Percentiles rank a stretch among this genome's conserved stretches.
These are phyloP conservation scores for Pulveroboletus ridleyi DNA, from an alignment of 1,284 basidiomycete species.

Conservation along the genomic window DNA sequence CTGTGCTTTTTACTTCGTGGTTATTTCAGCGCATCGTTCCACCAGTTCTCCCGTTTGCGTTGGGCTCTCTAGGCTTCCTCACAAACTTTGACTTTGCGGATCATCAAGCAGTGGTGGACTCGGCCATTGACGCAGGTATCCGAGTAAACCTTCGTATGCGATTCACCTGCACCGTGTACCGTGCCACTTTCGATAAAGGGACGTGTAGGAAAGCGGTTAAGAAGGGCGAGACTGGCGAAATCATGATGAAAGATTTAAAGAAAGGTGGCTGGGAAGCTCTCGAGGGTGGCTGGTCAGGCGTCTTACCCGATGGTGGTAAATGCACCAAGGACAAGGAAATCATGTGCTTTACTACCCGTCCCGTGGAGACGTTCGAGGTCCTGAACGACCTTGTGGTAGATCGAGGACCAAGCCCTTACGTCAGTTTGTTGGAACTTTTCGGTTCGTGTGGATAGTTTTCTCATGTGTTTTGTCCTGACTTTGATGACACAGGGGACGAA, in stretches of 20 bases:
- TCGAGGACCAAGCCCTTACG: conserved; percentile 97
- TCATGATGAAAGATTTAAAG: conserved; percentile 91
- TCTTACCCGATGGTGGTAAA: conserved; percentile 49
- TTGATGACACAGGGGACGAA: conserved; percentile 81
- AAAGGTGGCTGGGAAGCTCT: conserved; percentile 94
- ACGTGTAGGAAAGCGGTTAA: conserved; percentile 86
- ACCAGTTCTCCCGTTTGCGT: conserved; percentile 95
- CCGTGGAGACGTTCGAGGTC: conserved; percentile 97
- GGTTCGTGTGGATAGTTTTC: conserved; percentile 58
- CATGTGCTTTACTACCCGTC: conserved; percentile 96
- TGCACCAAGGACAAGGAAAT: conserved; percentile 91
- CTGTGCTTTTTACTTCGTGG: conserved; percentile 99
- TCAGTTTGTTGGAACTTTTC: conserved; percentile 95
- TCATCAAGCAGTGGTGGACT: conserved; percentile 89
- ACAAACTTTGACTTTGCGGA: conserved; percentile 98
- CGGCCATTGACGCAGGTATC: conserved; percentile 91
- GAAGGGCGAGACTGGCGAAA: conserved; percentile 91
- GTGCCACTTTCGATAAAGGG: conserved; percentile 80
- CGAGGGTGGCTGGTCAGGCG: conserved; percentile 72
- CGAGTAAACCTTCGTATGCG: conserved; percentile 99
- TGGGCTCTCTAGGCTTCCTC: conserved; percentile 98
- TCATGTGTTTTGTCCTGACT: conserved; percentile 16
- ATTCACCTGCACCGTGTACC: conserved; percentile 98
- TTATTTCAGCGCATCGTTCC: conserved; percentile 98
- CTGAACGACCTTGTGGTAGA: conserved; percentile 99